A percentile compares a stretch with the other conserved stretches of the same genome.
phyloP scores from a whole-genome alignment of 306 rosid species.

The Pyrus communis region DNA sequence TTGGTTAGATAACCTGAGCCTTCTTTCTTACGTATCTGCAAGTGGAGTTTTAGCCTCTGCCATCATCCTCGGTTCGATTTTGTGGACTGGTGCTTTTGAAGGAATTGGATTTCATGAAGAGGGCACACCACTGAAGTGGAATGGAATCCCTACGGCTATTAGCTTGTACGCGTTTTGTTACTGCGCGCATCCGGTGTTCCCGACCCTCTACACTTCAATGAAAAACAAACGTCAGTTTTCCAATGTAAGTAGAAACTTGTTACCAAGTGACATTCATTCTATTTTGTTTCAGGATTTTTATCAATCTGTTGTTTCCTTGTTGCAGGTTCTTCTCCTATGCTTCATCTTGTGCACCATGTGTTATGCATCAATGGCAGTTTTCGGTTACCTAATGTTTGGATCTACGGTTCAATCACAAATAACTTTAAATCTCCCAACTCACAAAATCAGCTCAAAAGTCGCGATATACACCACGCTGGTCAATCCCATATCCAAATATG shows the following conservation, averaged over 20 bases:
- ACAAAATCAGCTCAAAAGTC: not conserved
- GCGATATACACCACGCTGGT: slow-evolving; percentile 19
- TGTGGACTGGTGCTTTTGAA: slow-evolving; percentile 54
- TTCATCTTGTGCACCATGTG: slow-evolving; percentile 39
- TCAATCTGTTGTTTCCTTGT: not conserved
- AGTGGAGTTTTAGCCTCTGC: slow-evolving; percentile 79
- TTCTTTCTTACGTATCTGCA: slow-evolving; percentile 73
- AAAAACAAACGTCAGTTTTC: slow-evolving; percentile 65
- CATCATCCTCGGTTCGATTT: slow-evolving; percentile 46
- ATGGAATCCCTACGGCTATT: slow-evolving; percentile 57
- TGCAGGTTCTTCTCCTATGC: slow-evolving; percentile 61
- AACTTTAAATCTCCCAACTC: slow-evolving; percentile 9
- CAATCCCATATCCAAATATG: slow-evolving; percentile 42
- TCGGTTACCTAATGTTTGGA: slow-evolving; percentile 72
- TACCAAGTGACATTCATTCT: not conserved
- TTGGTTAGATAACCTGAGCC: slow-evolving; percentile 66
- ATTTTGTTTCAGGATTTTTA: not conserved
- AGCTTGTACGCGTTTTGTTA: slow-evolving; percentile 79
- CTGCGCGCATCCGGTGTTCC: slow-evolving; percentile 88
- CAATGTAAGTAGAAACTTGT: slow-evolving; percentile 42
- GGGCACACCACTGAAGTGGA: slow-evolving; percentile 45
- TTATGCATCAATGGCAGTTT: slow-evolving; percentile 60
- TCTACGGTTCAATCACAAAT: slow-evolving; percentile 34
- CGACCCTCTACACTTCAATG: slow-evolving; percentile 75
- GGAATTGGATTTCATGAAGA: slow-evolving; percentile 48